A percentile compares a stretch with the other conserved stretches of the same genome.
Evolutionary conservation across 2,329 filamentous ascomycete species (phyloP).

Genomic region (Arthrobotrys megalospora): DNA sequence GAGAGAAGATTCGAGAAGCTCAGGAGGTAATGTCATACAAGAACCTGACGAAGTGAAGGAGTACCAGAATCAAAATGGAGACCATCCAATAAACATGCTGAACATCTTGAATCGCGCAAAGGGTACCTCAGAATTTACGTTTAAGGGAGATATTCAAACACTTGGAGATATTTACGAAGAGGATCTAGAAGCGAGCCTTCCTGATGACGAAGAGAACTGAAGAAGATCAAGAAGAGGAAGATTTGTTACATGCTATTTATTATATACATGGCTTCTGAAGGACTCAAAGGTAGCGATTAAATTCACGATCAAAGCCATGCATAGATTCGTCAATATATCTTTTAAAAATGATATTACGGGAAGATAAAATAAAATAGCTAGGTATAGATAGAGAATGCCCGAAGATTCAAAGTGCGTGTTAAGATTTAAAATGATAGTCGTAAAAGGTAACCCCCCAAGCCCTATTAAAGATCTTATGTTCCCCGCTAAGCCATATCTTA

Average conservation of each 20-base stretch:
- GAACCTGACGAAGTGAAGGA: not conserved
- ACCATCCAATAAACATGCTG: not conserved
- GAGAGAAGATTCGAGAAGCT: not conserved
- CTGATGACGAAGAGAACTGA: not conserved
- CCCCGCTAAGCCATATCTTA: not conserved
- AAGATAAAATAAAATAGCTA: no score
- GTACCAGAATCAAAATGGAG: not conserved
- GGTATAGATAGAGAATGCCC: no score
- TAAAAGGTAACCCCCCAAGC: no score
- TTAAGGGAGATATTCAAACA: conserved; percentile 2
- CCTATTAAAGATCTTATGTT: no score
- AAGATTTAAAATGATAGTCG: no score
- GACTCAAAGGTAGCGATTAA: no score
- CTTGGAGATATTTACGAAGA: not conserved
- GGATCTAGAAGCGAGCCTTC: not conserved
- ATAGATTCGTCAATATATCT: no score
- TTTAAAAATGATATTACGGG: no score
- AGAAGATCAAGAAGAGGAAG: not conserved
- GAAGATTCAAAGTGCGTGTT: no score
- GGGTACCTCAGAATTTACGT: conserved; percentile 4
- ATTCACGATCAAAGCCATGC: no score
- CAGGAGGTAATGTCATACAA: not conserved
- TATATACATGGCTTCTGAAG: no score
- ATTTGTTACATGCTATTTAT: no score
- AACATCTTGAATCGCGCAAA: not conserved